Base-by-base conservation (phyloP, 768 basidiomycete genomes). In the Candolleomyces aberdarensis region DNA sequence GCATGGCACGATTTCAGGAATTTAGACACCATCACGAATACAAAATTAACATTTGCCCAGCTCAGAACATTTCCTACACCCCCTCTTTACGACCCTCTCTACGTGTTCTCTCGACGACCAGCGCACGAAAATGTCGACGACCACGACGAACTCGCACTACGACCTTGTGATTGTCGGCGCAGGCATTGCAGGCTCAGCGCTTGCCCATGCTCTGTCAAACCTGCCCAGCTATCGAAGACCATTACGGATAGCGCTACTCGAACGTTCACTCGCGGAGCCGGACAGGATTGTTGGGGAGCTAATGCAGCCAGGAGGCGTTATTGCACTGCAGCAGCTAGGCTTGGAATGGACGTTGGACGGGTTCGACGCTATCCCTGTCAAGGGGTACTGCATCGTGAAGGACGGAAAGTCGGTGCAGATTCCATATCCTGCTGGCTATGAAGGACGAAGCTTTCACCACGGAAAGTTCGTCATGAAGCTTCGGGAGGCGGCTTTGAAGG, bases 281-380 rank as follows among this genome's bases (percentile, higher is more conserved):
- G 94, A 98, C 80, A 84, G 97, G 17, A 98, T 99, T 65, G 97
- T 98, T 39, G 97, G 97, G 26, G 97, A 99, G 72, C 85, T 98
- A 0, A 78, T 99, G 22, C 97, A 99, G 69, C 97, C 97, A 1
- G 95, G 89, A 1, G 97, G 97, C 0, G 86, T 94, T 22, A 77
- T 79, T 13, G 86, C 94, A 0, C 76, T 99, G 49, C 75, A 83
- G 59, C 75, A 83, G 41, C 84, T 99, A n/a, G 96, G 94, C 0
- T 72, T 99, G 65, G 84, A 84, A 52, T 76, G 76, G 7, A 87
- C 86, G 57, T 73, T 97, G 49, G 91, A 98, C 26, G 87, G 83
- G n/a, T 96, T 98, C 60, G 96, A 93, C 72, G 88, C 95, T 0
- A 80, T 94, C 32, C 84, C 85, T 0, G 89, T 85, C 14, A 77